phyloP scores from a whole-genome alignment of 306 rosid species.

The Quercus parvula region DNA sequence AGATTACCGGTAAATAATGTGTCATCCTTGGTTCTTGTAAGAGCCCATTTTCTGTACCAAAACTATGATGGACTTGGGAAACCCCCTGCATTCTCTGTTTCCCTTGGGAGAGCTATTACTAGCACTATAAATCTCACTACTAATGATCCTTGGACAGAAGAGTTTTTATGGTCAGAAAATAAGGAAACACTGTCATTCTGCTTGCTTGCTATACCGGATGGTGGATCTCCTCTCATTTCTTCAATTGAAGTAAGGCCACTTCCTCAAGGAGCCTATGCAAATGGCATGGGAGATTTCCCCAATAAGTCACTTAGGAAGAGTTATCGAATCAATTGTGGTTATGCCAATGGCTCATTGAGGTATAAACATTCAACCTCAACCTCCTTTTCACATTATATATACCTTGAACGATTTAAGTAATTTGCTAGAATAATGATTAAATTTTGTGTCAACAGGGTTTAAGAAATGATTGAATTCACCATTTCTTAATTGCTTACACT shows the following conservation, averaged over 20 bases:
- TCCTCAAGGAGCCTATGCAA: conserved; percentile 67
- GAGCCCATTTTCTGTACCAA: conserved; percentile 70
- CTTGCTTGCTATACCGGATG: conserved; percentile 43
- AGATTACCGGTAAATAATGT: conserved; percentile 45
- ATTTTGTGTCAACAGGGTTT: no score
- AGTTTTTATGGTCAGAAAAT: conserved; percentile 64
- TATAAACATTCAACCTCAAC: conserved; percentile 22
- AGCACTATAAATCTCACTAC: conserved; percentile 46
- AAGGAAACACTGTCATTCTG: conserved; percentile 61
- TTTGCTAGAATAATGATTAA: background rate
- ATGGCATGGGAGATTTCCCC: conserved; percentile 48
- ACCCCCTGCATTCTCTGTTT: conserved; percentile 74
- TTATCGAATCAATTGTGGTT: conserved; percentile 76
- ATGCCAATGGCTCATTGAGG: conserved; percentile 56
- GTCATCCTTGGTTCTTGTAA: conserved; percentile 63
- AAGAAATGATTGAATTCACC: background rate
- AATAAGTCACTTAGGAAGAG: conserved; percentile 60
- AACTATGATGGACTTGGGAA: conserved; percentile 69
- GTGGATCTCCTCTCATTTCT: conserved; percentile 73
- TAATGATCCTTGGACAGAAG: conserved; percentile 76
- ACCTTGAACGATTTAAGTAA: background rate
- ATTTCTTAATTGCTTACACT: background rate
- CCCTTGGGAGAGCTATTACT: conserved; percentile 75
- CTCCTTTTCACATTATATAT: background rate
- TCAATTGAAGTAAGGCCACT: conserved; percentile 79